Evolutionary conservation across 1,284 basidiomycete genomes (phyloP).

Genomic region (Melampsora abietis-canadensis): DNA sequence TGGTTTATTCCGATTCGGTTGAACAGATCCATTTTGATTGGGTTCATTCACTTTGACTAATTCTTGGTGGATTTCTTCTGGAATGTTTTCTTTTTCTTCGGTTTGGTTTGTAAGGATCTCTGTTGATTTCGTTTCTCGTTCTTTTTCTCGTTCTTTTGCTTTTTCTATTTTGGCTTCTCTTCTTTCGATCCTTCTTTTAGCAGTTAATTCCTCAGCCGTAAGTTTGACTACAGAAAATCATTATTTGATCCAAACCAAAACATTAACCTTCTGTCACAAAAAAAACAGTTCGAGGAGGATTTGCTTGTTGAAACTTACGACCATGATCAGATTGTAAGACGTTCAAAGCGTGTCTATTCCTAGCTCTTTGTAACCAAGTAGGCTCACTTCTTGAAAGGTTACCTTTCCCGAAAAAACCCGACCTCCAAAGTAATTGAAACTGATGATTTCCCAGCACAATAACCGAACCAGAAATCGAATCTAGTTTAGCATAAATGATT

Average conservation of each 20-base stretch:
- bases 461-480: slow-evolving; percentile 63
- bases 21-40: slow-evolving; percentile 13
- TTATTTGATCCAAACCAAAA: not conserved
- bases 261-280: slow-evolving; percentile 8
- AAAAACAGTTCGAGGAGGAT: no score
- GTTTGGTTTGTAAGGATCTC: not conserved
- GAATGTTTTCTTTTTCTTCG: not conserved
- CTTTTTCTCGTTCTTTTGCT: slow-evolving; percentile 58
- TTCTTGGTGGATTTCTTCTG: slow-evolving; percentile 38
- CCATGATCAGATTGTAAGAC: slow-evolving; percentile 50
- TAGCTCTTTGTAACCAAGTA: slow-evolving; percentile 67
- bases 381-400: slow-evolving; percentile 89
- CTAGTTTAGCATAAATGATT: not conserved
- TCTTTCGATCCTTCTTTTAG: slow-evolving; percentile 74
- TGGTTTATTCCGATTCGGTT: not conserved
- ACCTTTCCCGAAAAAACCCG: slow-evolving; percentile 97
- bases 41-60: slow-evolving; percentile 20
- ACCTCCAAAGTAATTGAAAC: slow-evolving; percentile 71
- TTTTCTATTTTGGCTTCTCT: slow-evolving; percentile 74
- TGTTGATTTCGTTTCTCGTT: slow-evolving; percentile 66
- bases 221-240: slow-evolving; percentile 56
- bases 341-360: slow-evolving; percentile 65
- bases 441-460: slow-evolving; percentile 69
- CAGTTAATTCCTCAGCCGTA: slow-evolving; percentile 82
- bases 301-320: slow-evolving; percentile 50